Evolutionary conservation across 352 stramenopile species (phyloP).

Genomic region (Pythium insidiosum): DNA sequence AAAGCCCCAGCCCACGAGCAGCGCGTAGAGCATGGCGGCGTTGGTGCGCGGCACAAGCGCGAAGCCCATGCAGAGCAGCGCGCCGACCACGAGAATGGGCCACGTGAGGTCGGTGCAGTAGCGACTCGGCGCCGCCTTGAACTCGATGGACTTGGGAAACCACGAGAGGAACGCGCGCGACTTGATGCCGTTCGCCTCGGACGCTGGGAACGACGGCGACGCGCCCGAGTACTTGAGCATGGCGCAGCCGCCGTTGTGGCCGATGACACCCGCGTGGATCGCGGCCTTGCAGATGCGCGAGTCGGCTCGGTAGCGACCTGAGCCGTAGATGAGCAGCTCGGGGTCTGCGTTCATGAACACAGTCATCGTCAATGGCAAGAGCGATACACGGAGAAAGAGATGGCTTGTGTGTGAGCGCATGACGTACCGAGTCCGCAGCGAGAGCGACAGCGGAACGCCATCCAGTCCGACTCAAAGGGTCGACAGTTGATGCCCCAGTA

Average conservation of each 20-base stretch:
- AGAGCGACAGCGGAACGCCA: constrained; percentile 48
- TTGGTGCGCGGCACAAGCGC: constrained; percentile 38
- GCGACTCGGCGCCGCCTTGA: constrained; percentile 35
- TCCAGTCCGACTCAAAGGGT: constrained; percentile 29
- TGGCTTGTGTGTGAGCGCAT: too few species aligned
- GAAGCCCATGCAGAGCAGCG: constrained; percentile 31
- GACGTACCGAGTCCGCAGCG: constrained; percentile 55
- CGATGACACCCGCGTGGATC: constrained; percentile 67
- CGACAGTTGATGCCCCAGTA: constrained; percentile 37
- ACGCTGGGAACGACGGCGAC: constrained; percentile 26
- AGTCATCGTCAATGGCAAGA: background rate
- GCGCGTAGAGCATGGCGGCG: constrained; percentile 35
- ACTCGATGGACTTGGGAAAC: constrained; percentile 82
- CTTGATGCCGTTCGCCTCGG: constrained; percentile 40
- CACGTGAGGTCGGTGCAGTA: constrained; percentile 72
- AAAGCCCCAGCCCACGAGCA: constrained; percentile 55
- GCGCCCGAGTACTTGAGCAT: constrained; percentile 47
- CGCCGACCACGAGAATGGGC: constrained; percentile 41
- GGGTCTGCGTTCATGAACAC: background rate
- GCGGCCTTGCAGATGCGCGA: constrained; percentile 76
- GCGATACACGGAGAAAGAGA: too few species aligned
- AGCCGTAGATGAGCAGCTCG: constrained; percentile 68
- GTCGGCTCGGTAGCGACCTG: constrained; percentile 58
- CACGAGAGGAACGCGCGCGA: constrained; percentile 45
- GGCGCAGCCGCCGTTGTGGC: constrained; percentile 57